Percentiles rank a stretch among this genome's conserved stretches.
Conservation (phyloP, 148 eudicot genomes). For the Silene uniflora region DNA sequence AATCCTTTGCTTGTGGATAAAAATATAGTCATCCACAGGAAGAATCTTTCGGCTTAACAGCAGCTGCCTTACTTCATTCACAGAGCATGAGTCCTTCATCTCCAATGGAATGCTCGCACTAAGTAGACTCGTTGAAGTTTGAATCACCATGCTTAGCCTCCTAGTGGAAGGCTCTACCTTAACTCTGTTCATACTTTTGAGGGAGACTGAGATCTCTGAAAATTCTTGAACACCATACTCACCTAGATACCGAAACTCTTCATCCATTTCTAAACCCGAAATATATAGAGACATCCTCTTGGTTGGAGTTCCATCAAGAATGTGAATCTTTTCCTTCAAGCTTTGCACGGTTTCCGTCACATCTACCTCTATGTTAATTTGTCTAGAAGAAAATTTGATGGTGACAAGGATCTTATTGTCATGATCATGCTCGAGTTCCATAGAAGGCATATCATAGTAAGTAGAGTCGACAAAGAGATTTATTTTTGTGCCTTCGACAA, state of each 20-base stretch:
- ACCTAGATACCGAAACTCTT: conserved; percentile 48
- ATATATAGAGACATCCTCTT: conserved; percentile 57
- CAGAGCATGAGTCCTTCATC: conserved; percentile 62
- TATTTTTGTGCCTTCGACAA: conserved; percentile 61
- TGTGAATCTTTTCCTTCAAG: conserved; percentile 89
- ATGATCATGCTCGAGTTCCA: conserved; percentile 12
- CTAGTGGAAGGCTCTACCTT: conserved; percentile 52
- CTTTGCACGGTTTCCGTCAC: conserved; percentile 67
- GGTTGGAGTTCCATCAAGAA: conserved; percentile 76
- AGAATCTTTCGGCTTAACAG: conserved; percentile 40
- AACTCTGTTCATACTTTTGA: conserved; percentile 49
- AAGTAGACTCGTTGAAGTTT: conserved; percentile 64
- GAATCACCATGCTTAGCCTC: conserved; percentile 59
- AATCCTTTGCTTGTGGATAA: conserved; percentile 90
- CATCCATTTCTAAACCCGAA: conserved; percentile 67
- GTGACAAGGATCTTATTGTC: conserved; percentile 37
- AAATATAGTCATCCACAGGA: conserved; percentile 79
- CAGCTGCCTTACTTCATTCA: conserved; percentile 46
- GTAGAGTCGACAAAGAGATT: conserved; percentile 40
- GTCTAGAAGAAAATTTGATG: conserved; percentile 53
- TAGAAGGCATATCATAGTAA: conserved; percentile 8
- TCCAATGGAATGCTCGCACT: conserved; percentile 67
- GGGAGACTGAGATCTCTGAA: conserved; percentile 56
- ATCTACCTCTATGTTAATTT: conserved; percentile 55
- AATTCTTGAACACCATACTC: conserved; percentile 55